Evolutionary conservation across 202 grass and related monocot species (phyloP), one percentile per base, ranked within the genome.

Genomic region (Digitaria exilis): DNA sequence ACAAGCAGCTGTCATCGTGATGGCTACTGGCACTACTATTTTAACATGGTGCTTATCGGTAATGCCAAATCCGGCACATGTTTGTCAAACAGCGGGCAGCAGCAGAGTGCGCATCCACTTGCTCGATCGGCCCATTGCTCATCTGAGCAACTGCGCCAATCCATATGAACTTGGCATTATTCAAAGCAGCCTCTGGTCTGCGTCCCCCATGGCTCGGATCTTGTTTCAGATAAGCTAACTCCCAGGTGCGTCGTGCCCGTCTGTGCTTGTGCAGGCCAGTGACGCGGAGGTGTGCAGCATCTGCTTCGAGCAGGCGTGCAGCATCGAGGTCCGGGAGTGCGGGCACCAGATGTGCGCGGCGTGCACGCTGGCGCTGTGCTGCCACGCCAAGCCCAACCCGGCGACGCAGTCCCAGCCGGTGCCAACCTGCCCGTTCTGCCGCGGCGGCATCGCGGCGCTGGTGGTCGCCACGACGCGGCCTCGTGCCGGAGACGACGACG

Each of bases 321-420:
- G 84, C 32, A 96, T 99, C 63, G 89, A 94, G 89, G 88, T 99
- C 54, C 86, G 71, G 89, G 89, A 90, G 65, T 99, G 96, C 75
- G 89, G 96, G 64, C 96, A 99, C 85, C 87, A 99, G 86, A 99
- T 99, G 91, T 99, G 96, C 73, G 91, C 96, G 45, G 83, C 84
- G 82, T 99, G 96, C 89, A 94, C 87, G 78, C 66, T 99, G 59
- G 93, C 96, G 43, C 87, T 99, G 46, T 99, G 96, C 85, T 96
- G 96, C 86, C 96, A 99, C 85, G 85, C 76, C 81, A 99, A 94
- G 74, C 91, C 89, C 61, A 92, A 88, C 66, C 78, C 91, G 49
- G 79, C 86, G 5, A 91, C 84, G 30, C 88, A 73, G 88, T 77
- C 64, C 88, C 81, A 86, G 81, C 60, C 87, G 39, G 69, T 89